A percentile compares a stretch with the other conserved stretches of the same genome.
Evolutionary conservation across 768 basidiomycete genomes (phyloP).

Genomic region (Serpula lacrymans): DNA sequence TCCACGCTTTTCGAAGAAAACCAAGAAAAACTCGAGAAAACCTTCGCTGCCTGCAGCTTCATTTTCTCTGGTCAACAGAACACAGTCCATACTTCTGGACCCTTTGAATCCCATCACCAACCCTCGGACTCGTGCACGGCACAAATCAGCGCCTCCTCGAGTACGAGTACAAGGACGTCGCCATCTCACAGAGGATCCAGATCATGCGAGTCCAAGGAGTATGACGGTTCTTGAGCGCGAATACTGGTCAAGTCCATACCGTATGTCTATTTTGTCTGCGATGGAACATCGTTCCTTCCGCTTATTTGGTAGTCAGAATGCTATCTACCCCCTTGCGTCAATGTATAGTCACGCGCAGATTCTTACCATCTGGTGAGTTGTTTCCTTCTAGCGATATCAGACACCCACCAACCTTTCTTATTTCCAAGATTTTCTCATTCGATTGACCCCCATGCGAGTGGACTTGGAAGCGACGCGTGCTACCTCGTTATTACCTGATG

Average conservation of each 20-base stretch:
- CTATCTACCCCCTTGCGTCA: slow-evolving; percentile 58
- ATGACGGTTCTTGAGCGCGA: slow-evolving; percentile 62
- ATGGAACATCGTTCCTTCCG: slow-evolving; percentile 1
- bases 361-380: slow-evolving; percentile 55
- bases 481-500: slow-evolving; percentile 47
- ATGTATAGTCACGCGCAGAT: slow-evolving; percentile 47
- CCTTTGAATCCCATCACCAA: slow-evolving; percentile 52
- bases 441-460: slow-evolving; percentile 46
- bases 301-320: slow-evolving; percentile 57
- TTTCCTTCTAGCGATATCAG: background rate
- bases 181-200: slow-evolving; percentile 10
- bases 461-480: slow-evolving; percentile 23
- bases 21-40: slow-evolving; percentile 31
- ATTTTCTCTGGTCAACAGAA: slow-evolving; percentile 39
- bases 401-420: background rate
- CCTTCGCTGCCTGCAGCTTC: slow-evolving; percentile 40
- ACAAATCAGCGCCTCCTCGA: slow-evolving; percentile 57
- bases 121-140: slow-evolving; percentile 44
- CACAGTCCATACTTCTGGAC: slow-evolving; percentile 61
- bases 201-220: slow-evolving; percentile 41
- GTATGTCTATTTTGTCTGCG: slow-evolving; percentile 38
- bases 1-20: slow-evolving; percentile 10
- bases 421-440: slow-evolving; percentile 62
- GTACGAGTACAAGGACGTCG: slow-evolving; percentile 29
- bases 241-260: slow-evolving; percentile 77